Percentiles rank a stretch among this genome's conserved stretches.
These are phyloP conservation scores for Boletellus deceptivus DNA, from an alignment of 1,284 basidiomycete species.

Conservation along the genomic window DNA sequence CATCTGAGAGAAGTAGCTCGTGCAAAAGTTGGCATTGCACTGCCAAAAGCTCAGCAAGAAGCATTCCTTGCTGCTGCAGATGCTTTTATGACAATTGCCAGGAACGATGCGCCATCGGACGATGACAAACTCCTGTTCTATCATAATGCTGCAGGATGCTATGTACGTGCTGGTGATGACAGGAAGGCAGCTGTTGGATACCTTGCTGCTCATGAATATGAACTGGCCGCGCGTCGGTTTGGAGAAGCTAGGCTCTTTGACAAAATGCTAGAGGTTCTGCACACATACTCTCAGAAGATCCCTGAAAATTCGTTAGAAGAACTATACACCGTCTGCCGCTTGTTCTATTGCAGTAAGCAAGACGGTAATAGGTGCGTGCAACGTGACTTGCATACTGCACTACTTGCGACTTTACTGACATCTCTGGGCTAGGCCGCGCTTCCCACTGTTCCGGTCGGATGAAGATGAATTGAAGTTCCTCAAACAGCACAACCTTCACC, in stretches of 20 bases:
- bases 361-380: slow-evolving; percentile 29
- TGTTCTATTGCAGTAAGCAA: slow-evolving; percentile 48
- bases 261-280: slow-evolving; percentile 49
- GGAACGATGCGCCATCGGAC: slow-evolving; percentile 25
- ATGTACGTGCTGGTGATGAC: slow-evolving; percentile 40
- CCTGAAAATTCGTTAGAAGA: slow-evolving; percentile 35
- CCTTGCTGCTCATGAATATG: slow-evolving; percentile 42
- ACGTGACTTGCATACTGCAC: neutral
- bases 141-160: slow-evolving; percentile 57
- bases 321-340: slow-evolving; percentile 47
- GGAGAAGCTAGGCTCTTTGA: slow-evolving; percentile 51
- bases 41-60: too few relatives aligned
- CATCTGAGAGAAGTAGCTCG: too few relatives aligned
- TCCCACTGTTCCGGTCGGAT: slow-evolving; percentile 58
- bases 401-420: neutral
- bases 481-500: slow-evolving; percentile 53
- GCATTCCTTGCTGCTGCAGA: slow-evolving; percentile 48
- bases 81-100: slow-evolving; percentile 48
- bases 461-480: slow-evolving; percentile 61
- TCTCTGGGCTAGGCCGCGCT: slow-evolving; percentile 38
- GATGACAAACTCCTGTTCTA: slow-evolving; percentile 41
- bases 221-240: slow-evolving; percentile 45
- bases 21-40: too few relatives aligned
- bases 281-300: slow-evolving; percentile 34
- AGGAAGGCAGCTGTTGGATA: slow-evolving; percentile 47